A percentile compares a stretch with the other conserved stretches of the same genome.
Conservation (phyloP, 2,329 filamentous ascomycete genomes). For the Didymella segeticola region DNA sequence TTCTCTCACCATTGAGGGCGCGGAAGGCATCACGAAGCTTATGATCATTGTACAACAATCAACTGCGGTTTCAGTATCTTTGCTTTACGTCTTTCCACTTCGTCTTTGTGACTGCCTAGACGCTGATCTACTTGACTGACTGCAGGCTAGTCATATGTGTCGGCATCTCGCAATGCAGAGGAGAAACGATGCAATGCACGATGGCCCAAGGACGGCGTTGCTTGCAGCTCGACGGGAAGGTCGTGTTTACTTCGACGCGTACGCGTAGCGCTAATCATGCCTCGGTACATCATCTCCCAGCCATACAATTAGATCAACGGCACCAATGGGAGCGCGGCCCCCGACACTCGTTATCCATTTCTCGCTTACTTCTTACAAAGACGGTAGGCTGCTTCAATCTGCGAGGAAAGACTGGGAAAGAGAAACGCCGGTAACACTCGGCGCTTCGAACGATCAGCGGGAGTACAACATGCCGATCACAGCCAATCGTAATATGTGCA, state of each 20-base stretch:
- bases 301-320: neutral
- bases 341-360: too few species aligned
- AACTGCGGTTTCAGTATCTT: constrained; percentile 44
- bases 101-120: neutral
- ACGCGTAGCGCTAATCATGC: constrained; percentile 34
- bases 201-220: neutral
- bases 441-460: too few species aligned
- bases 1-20: constrained; percentile 31
- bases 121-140: neutral
- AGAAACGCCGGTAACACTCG: too few species aligned
- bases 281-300: constrained; percentile 31
- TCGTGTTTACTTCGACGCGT: neutral
- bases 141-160: too few species aligned
- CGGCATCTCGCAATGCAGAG: too few species aligned
- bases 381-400: too few species aligned
- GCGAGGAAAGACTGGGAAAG: too few species aligned
- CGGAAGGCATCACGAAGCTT: constrained; percentile 45
- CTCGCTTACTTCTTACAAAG: neutral
- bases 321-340: too few species aligned
- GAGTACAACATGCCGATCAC: too few species aligned
- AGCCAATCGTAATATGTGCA: too few species aligned
- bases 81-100: constrained; percentile 18
- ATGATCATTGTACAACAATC: constrained; percentile 49
- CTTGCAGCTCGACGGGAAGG: neutral
- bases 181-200: too few species aligned